A percentile compares a stretch with the other conserved stretches of the same genome.
Evolutionary conservation across 108 stramenopile genomes (phyloP).

Genomic region (Discostella pseudostelligera): DNA sequence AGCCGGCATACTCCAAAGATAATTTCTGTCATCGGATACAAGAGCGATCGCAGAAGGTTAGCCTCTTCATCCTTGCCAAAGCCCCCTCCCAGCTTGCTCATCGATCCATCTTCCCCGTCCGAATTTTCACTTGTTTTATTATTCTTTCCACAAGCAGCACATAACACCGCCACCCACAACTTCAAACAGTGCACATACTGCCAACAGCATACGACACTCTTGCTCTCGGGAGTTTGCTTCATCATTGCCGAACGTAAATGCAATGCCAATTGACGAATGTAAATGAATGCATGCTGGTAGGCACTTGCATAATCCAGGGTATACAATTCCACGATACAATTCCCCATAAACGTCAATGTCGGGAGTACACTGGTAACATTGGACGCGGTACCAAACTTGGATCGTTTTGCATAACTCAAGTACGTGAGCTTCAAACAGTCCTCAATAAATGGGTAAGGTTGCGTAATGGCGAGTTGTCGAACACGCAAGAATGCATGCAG

Average conservation of each 20-base stretch:
- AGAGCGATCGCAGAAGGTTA: constrained; percentile 71
- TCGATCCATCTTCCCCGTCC: constrained; percentile 49
- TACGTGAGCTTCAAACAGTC: constrained; percentile 90
- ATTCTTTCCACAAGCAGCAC: constrained; percentile 59
- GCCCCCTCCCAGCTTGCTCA: constrained; percentile 37
- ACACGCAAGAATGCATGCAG: constrained; percentile 90
- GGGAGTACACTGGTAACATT: constrained; percentile 63
- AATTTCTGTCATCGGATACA: constrained; percentile 90
- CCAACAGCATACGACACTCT: constrained; percentile 89
- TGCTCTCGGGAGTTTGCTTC: constrained; percentile 85
- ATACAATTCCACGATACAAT: constrained; percentile 95
- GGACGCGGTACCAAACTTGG: constrained; percentile 83
- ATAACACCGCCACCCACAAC: constrained; percentile 91
- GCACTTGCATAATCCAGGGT: constrained; percentile 88
- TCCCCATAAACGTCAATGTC: constrained; percentile 91
- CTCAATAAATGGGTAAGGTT: constrained; percentile 93
- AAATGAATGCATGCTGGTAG: constrained; percentile 98
- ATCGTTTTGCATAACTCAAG: constrained; percentile 88
- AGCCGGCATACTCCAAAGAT: constrained; percentile 77
- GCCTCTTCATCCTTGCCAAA: constrained; percentile 49
- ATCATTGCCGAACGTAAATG: constrained; percentile 90
- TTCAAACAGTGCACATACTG: constrained; percentile 94
- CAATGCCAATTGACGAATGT: constrained; percentile 96
- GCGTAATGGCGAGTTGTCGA: constrained; percentile 89
- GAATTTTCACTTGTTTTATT: constrained; percentile 23